Conservation (phyloP, 78 protist species). For the Dictyostelium intermedium region DNA sequence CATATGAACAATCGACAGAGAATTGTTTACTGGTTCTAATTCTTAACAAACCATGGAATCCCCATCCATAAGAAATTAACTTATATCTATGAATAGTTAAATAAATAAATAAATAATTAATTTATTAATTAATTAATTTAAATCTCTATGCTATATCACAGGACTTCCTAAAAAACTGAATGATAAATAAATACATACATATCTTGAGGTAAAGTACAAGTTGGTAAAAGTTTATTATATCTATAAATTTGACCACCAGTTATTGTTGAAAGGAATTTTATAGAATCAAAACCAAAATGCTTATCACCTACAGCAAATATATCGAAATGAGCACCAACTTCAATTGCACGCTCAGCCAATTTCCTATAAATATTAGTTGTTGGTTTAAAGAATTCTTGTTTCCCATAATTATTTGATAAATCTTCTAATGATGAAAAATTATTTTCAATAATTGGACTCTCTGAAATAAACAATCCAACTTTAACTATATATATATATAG, state of each 20-base stretch:
- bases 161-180: no score
- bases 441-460: background rate
- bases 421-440: slow-evolving; percentile 12
- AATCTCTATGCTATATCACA: no score
- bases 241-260: slow-evolving; percentile 60
- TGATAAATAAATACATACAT: slow-evolving; percentile 43
- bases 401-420: background rate
- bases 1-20: slow-evolving; percentile 25
- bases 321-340: slow-evolving; percentile 40
- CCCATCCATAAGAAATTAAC: slow-evolving; percentile 38
- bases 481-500: background rate
- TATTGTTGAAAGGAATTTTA: background rate
- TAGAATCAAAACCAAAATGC: slow-evolving; percentile 37
- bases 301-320: slow-evolving; percentile 21
- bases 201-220: slow-evolving; percentile 47
- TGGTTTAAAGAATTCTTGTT: slow-evolving; percentile 29
- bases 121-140: background rate
- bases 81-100: slow-evolving; percentile 10
- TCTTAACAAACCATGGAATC: slow-evolving; percentile 58
- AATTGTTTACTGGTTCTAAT: slow-evolving; percentile 34
- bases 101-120: background rate
- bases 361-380: slow-evolving; percentile 1
- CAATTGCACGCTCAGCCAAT: slow-evolving; percentile 9
- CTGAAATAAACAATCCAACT: background rate
- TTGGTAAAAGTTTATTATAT: slow-evolving; percentile 32